Evolutionary conservation across 1,139 yeast species (phyloP), one percentile per base, ranked within the genome.

Genomic region (Nematodospora anomalae): DNA sequence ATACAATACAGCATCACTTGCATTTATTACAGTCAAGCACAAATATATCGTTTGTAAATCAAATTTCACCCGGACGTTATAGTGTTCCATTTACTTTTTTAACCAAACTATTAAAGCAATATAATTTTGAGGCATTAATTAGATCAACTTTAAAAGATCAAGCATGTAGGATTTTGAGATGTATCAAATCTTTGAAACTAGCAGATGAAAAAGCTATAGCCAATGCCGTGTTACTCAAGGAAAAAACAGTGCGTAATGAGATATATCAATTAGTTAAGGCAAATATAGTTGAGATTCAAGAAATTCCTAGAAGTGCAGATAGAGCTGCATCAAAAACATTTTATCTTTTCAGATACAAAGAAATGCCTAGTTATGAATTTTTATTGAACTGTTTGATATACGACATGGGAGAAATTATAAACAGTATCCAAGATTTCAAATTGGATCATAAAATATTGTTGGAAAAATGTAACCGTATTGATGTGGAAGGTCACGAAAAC

Each of bases 241-340:
- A 87, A 40, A 79, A 79, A 44, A 84, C 83, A 22, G 87, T 89
- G 6, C 72, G 96, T 43, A 79, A 76, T 30, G 76, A 80, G 36
- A 58, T 83, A 26, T 74, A 79, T 37, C 71, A 72, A 30, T 58
- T 83, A 35, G 65, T 80, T 14, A 74, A 71, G 35, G 70, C 76
- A 47, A 81, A 82, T 48, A 69, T 81, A 12, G 62, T 83, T 16
- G 89, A 83, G 55, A 73, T 83, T 30, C 97, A 92, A 58, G 98
- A 94, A 63, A 85, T 92, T 22, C 97, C 98, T 6, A 76, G 94
- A 53, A 83, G 95, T 24, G 83, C 82, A 22, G 97, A 90, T 57
- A 74, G 98, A 46, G 92, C 96, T 2, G 96, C 97, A 0, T 81
- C 88, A 28, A 80, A 95, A 49, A 83, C 97, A 1, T 83, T 84